Percentiles rank a stretch among this genome's conserved stretches.
Conservation (phyloP, 306 rosid genomes). For the Malus orientalis region DNA sequence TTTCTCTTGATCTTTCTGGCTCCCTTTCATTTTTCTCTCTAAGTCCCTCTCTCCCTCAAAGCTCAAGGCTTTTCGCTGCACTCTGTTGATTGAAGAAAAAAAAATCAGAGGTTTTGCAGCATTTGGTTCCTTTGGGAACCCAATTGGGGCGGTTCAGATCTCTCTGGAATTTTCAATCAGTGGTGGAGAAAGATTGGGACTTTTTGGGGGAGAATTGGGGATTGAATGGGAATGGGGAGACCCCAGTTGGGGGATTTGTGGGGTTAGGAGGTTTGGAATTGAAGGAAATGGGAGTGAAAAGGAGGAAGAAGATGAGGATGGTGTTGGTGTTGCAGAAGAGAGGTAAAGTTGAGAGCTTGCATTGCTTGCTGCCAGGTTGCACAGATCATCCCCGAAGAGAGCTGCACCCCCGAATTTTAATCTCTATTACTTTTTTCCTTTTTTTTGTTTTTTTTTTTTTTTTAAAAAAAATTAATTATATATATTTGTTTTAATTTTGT, state of each 20-base stretch:
- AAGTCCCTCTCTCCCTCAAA: background rate
- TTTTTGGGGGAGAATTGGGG: background rate
- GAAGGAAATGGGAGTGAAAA: background rate
- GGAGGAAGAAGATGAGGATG: background rate
- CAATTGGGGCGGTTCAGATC: slow-evolving; percentile 3
- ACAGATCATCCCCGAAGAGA: background rate
- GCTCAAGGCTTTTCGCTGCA: background rate
- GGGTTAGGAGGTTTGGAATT: background rate
- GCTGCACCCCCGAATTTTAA: background rate
- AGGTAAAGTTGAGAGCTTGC: slow-evolving; percentile 18
- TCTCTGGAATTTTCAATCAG: background rate
- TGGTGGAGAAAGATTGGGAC: background rate
- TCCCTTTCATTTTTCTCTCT: slow-evolving; percentile 42
- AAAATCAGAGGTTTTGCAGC: background rate
- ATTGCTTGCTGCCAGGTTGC: slow-evolving; percentile 25
- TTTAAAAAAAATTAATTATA: too few species aligned
- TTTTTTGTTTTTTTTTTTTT: background rate
- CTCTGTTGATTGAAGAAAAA: background rate
- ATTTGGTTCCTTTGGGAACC: background rate
- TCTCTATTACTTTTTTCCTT: background rate
- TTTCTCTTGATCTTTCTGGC: slow-evolving; percentile 54
- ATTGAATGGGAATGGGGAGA: background rate
- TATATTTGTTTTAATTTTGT: background rate
- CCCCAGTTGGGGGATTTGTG: background rate
- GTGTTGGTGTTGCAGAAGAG: background rate